These are phyloP conservation scores for Cercospora sojina DNA, from an alignment of 2,329 filamentous ascomycete species.

Conservation along the genomic window DNA sequence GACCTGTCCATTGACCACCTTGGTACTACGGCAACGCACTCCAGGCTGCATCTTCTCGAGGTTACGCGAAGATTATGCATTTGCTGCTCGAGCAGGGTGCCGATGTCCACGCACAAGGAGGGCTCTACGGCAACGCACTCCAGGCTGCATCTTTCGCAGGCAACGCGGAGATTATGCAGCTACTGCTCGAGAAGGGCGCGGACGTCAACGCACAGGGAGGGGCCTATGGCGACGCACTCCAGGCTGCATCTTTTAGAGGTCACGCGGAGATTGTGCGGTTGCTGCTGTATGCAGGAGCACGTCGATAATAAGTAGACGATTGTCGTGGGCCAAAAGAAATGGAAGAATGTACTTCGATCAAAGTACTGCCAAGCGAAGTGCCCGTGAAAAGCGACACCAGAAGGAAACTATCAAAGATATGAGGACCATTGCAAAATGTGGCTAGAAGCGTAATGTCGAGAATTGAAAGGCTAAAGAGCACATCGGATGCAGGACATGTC, in stretches of 20 bases:
- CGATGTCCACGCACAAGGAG: conserved; percentile 26
- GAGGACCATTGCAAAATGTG: too few species aligned
- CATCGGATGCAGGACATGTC: too few species aligned
- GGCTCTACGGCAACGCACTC: too few species aligned
- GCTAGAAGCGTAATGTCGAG: too few species aligned
- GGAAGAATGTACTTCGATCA: too few species aligned
- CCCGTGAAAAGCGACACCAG: conserved; percentile 12
- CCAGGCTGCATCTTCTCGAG: conserved; percentile 15
- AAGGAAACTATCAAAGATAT: too few species aligned
- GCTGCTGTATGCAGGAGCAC: conserved; percentile 26
- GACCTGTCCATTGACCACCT: too few species aligned
- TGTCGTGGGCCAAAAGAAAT: too few species aligned
- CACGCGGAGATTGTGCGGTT: conserved; percentile 19
- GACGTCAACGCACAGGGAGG: conserved; percentile 20
- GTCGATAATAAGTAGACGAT: too few species aligned
- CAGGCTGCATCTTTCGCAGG: conserved; percentile 17
- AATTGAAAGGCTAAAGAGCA: too few species aligned
- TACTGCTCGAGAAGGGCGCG: conserved; percentile 23
- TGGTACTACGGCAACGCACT: conserved; percentile 19
- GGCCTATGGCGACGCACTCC: conserved; percentile 2
- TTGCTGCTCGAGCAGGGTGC: conserved; percentile 26
- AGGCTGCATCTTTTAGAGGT: not conserved
- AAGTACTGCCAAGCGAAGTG: too few species aligned
- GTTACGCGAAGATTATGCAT: conserved; percentile 11
- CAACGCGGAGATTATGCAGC: conserved; percentile 16